A percentile compares a stretch with the other conserved stretches of the same genome.
These are phyloP conservation scores for Boletus insuetus DNA, from an alignment of 768 basidiomycete genomes.

Conservation along the genomic window DNA sequence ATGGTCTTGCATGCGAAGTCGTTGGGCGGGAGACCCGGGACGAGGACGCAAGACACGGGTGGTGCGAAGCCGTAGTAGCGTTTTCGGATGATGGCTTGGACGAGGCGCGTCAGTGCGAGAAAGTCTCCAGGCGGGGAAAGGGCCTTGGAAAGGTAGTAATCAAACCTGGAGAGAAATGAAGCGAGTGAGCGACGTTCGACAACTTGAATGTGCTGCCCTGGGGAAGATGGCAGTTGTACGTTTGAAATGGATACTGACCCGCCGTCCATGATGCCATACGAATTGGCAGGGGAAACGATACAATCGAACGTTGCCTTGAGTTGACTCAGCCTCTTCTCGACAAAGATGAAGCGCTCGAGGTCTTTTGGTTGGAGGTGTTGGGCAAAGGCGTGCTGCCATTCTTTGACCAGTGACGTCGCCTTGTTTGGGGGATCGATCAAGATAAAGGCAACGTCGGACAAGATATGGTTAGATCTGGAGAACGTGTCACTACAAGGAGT, in stretches of 20 bases:
- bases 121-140: slow-evolving; percentile 1
- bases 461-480: too few species aligned
- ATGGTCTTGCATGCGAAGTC: slow-evolving; percentile 9
- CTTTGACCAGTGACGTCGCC: background rate
- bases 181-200: too few species aligned
- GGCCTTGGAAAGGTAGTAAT: background rate
- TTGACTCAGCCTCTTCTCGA: background rate
- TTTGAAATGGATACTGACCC: background rate
- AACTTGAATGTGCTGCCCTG: too few species aligned
- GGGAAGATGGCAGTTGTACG: too few species aligned
- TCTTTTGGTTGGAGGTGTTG: slow-evolving; percentile 1
- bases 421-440: background rate
- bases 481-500: too few species aligned
- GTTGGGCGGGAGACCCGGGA: slow-evolving; percentile 5
- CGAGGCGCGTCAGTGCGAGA: slow-evolving; percentile 1
- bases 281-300: slow-evolving; percentile 6
- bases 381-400: background rate
- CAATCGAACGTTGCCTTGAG: slow-evolving; percentile 4
- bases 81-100: background rate
- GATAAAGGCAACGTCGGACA: background rate
- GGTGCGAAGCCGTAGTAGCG: slow-evolving; percentile 8
- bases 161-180: background rate
- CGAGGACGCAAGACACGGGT: slow-evolving; percentile 2
- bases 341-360: slow-evolving; percentile 3
- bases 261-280: slow-evolving; percentile 10